These are phyloP conservation scores for Xylariaceae sp. DNA, from an alignment of 2,329 filamentous ascomycete species.

Conservation along the genomic window DNA sequence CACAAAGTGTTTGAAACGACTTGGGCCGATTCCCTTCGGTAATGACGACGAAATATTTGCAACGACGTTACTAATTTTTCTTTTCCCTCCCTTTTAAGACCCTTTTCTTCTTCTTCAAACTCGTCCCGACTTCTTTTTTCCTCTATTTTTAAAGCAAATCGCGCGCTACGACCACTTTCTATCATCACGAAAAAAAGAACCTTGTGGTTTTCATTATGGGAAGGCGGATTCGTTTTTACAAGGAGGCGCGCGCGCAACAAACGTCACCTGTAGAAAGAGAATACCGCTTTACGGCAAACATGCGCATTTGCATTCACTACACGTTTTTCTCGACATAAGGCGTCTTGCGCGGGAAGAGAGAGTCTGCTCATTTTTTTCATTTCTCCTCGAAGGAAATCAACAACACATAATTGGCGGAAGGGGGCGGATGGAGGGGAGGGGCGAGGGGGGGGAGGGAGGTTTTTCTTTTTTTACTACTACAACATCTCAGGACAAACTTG, in stretches of 20 bases:
- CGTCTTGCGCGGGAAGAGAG: conserved; percentile 15
- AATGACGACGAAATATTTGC: conserved; percentile 25
- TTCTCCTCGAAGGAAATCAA: conserved; percentile 3
- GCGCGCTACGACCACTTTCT: conserved; percentile 17
- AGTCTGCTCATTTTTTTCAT: too few relatives aligned
- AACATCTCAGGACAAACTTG: not conserved
- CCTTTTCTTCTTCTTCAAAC: too few relatives aligned
- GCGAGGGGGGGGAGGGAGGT: too few relatives aligned
- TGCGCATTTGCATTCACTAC: conserved; percentile 19
- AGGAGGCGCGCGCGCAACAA: too few relatives aligned
- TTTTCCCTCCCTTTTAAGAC: too few relatives aligned
- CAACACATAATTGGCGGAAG: conserved; percentile 3
- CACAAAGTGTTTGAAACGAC: not conserved
- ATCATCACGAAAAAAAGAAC: not conserved
- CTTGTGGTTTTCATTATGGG: too few relatives aligned
- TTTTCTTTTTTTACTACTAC: not conserved
- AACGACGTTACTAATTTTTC: conserved; percentile 23
- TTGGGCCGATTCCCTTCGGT: conserved; percentile 1
- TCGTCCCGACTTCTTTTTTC: too few relatives aligned
- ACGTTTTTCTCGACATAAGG: conserved; percentile 17
- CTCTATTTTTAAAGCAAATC: too few relatives aligned
- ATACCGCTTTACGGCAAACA: conserved; percentile 5
- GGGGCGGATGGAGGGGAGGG: not conserved
- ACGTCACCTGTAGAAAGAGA: conserved; percentile 5
- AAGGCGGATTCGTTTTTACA: too few relatives aligned